Evolutionary conservation across 2,329 filamentous ascomycete genomes (phyloP), one percentile per base, ranked within the genome.

Genomic region (Alternaria angustiovoidea): DNA sequence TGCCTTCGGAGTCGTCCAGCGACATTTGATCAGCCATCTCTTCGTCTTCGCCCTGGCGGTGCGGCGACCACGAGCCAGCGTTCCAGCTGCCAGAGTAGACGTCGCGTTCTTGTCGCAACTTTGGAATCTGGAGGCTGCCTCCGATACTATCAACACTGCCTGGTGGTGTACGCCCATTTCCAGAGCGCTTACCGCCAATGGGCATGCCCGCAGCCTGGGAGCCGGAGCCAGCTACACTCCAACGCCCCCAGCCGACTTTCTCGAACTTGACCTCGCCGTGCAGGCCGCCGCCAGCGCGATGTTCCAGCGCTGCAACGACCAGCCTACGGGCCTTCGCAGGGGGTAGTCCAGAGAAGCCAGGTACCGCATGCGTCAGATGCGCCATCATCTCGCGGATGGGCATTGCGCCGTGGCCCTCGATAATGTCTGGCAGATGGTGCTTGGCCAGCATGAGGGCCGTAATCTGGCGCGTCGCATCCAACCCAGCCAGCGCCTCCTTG

Each of bases 191-290:
- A 75, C 67, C 76, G 71, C 68, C 78, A 74, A 77, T 82, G 74
- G 69, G 75, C 63, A 77, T 54, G 20, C 73, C 71, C 30, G 64
- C 71, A 39, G 88, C 85, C 75, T 89, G 89, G 63, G 94, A 61
- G 30, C 60, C 57, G 11, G 74, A 71, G 46, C 68, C 71, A n/a
- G 71, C 73, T 18, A 76, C 95, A 79, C 96, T 91, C 94, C 94
- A 99, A 67, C 93, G 89, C 61, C 95, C 95, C 94, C 94, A 98
- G 74, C 94, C 94, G 60, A 97, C 93, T 84, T 98, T 98, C 79
- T 96, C 91, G 75, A 96, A 98, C 75, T 90, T 86, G 71, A 95
- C 89, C 69, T 92, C 89, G 67, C 89, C 89, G 63, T 89, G 84
- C 62, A 86, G 76, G 48, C 84, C 85, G 56, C 84, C 85, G 47